These are phyloP conservation scores for Crithidia expoeki DNA, from an alignment of 208 protist species.

Conservation along the genomic window DNA sequence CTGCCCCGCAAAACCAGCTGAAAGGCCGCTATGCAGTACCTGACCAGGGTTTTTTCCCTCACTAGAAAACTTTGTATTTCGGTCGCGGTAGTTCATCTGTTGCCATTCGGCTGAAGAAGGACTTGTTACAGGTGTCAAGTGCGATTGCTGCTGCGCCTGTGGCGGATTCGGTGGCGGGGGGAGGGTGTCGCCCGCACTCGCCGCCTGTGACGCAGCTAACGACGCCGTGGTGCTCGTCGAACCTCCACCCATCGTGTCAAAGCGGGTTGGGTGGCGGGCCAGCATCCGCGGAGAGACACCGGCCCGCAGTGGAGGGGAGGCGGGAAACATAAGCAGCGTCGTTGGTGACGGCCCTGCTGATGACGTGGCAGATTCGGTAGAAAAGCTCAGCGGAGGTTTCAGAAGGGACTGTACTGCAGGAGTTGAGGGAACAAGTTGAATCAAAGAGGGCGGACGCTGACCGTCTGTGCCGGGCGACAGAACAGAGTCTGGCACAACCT, in stretches of 20 bases:
- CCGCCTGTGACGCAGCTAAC: slow-evolving; percentile 3
- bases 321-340: neutral
- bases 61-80: too few relatives aligned
- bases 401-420: neutral
- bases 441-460: slow-evolving; percentile 5
- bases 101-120: too few relatives aligned
- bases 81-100: too few relatives aligned
- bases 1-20: neutral
- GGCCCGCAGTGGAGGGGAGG: slow-evolving; percentile 52
- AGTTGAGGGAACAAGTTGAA: neutral
- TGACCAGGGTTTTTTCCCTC: too few relatives aligned
- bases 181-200: slow-evolving; percentile 16
- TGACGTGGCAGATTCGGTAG: too few relatives aligned
- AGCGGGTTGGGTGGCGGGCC: slow-evolving; percentile 41
- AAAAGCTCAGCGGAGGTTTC: neutral
- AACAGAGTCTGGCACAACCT: neutral
- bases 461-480: neutral
- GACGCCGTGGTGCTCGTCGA: neutral
- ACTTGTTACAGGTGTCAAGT: neutral
- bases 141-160: neutral
- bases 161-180: slow-evolving; percentile 6
- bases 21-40: too few relatives aligned
- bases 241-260: neutral
- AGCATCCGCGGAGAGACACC: slow-evolving; percentile 59
- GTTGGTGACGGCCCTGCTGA: neutral